Base-by-base conservation (phyloP, 345 rosid genomes). In the Sapria himalayana region DNA sequence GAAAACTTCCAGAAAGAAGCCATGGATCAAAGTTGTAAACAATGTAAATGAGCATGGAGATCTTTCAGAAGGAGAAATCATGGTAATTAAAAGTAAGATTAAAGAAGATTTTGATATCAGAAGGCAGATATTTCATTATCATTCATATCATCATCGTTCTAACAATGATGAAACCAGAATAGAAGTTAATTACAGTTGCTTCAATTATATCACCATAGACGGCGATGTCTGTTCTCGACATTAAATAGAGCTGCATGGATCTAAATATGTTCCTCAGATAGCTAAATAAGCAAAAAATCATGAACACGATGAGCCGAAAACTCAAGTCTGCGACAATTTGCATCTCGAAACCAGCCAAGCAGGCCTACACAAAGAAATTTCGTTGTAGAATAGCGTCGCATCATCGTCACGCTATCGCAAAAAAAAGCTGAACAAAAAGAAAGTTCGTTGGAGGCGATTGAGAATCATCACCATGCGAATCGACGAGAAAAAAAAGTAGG, bases 101-200 rank as follows among this genome's bases (percentile, higher is more conserved):
- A 9, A 22, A 21, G 19, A 33, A 22, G 16, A 33, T 32, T 21
- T 34, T 22, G 18, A 13, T 19, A 2, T n/a, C 4, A 19, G 37
- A 33, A 23, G 34, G 32, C 20, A 33, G 3, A 13, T 16, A 5
- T 35, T 46, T 14, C 21, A 21, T 4, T 11, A 19, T 25, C 7
- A 35, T 22, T 18, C 36, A 33, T 46, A 35, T 34, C 25, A 16
- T 24, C n/a, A 41, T 9, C n/a, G n/a, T n/a, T n/a, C n/a, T n/a
- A n/a, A n/a, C n/a, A n/a, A n/a, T n/a, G n/a, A n/a, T n/a, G n/a
- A n/a, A n/a, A n/a, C n/a, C n/a, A n/a, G n/a, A n/a, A n/a, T n/a
- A n/a, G n/a, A n/a, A n/a, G n/a, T n/a, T n/a, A n/a, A n/a, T n/a
- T n/a, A n/a, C n/a, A n/a, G n/a, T n/a, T n/a, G n/a, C n/a, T n/a